Base-by-base conservation (phyloP, 768 basidiomycete species). In the Gloeopeniophorella convolvens region DNA sequence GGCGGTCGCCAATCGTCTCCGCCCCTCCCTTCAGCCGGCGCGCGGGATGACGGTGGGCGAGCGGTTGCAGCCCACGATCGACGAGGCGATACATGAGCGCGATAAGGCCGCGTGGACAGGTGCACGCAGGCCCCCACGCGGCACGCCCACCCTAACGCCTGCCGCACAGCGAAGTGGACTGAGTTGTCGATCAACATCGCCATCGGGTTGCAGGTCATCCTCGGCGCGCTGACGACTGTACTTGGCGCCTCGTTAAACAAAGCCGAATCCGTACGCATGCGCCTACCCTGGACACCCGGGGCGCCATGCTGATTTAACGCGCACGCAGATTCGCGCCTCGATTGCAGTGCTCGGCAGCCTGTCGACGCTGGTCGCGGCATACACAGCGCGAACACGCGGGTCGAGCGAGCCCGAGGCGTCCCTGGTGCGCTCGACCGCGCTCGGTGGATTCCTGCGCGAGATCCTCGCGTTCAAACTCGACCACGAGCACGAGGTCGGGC, bases 321-420 rank as follows among this genome's bases (percentile, higher is more conserved):
- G n/a, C n/a, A 4, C 1, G 72, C 70, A 64, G 66, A 0, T 68
- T 68, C 18, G 53, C 75, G 20, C n/a, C n/a, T 63, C 65, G 15
- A 70, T 70, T 12, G 59, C 73, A 3, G 34, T 73, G 27, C 65
- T 77, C 32, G 75, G 86, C 28, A 84, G 79, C n/a, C 49, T 82
- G 11, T 65, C 84, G 3, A 89, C 85, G 0, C 20, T 87, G 16
- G 74, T 82, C 13, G 84, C 85, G 15, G 81, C 84, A 2, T 88
- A 83, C 63, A 71, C 89, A 20, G 86, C 85, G 3, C 78, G 80
- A 10, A 72, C 76, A 20, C 77, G 84, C 23, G 83, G 84, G 10
- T 79, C 83, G 0, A 76, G 76, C 31, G 85, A 88, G 57, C 86
- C 86, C 2, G 82, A 87, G 53, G 44, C 74, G n/a, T 83, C 82